phyloP scores from a whole-genome alignment of 1,284 basidiomycete genomes.

The Ustilago crameri region DNA sequence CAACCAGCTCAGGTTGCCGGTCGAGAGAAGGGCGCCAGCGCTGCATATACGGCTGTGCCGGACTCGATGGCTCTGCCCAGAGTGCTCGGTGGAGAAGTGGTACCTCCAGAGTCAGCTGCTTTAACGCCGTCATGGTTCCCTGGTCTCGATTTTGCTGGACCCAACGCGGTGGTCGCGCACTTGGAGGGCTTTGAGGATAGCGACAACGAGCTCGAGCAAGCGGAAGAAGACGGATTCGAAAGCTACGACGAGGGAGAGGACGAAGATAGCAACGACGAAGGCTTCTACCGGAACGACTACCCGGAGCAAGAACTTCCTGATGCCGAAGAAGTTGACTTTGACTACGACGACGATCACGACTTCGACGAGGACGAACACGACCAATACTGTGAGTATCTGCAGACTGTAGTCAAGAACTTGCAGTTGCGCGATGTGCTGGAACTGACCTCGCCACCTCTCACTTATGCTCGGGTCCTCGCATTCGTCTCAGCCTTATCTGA shows the following conservation, averaged over 20 bases:
- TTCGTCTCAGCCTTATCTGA: slow-evolving; percentile 33
- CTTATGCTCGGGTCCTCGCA: neutral
- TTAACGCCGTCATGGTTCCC: slow-evolving; percentile 20
- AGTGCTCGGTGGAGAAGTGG: slow-evolving; percentile 42
- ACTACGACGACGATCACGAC: slow-evolving; percentile 33
- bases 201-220: slow-evolving; percentile 40
- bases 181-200: slow-evolving; percentile 43
- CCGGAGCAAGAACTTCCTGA: slow-evolving; percentile 59
- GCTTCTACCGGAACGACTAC: slow-evolving; percentile 66
- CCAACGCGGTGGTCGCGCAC: slow-evolving; percentile 33
- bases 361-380: slow-evolving; percentile 41
- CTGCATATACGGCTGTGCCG: slow-evolving; percentile 22
- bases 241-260: slow-evolving; percentile 62
- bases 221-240: slow-evolving; percentile 43
- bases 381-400: slow-evolving; percentile 37
- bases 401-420: neutral
- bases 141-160: slow-evolving; percentile 35
- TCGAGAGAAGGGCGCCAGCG: slow-evolving; percentile 30
- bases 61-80: slow-evolving; percentile 38
- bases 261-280: slow-evolving; percentile 66
- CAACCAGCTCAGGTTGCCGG: slow-evolving; percentile 44
- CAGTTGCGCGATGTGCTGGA: neutral
- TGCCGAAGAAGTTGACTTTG: slow-evolving; percentile 54
- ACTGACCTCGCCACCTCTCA: neutral
- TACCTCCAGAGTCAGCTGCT: slow-evolving; percentile 26